A percentile compares a stretch with the other conserved stretches of the same genome.
Evolutionary conservation across 148 eudicot species (phyloP).

Genomic region (Limonium bicolor): DNA sequence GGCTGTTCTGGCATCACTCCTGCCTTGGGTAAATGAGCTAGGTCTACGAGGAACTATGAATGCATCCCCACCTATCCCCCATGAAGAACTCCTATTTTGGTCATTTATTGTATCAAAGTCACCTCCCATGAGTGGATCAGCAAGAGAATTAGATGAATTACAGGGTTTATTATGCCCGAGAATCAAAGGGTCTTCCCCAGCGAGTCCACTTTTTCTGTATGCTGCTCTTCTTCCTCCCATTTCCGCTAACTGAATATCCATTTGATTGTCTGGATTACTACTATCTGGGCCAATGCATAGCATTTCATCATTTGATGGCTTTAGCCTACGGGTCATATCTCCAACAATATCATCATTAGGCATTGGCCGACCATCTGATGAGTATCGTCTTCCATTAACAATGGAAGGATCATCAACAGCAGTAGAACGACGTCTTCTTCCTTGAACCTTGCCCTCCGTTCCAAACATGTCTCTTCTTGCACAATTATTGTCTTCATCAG

Average conservation of each 20-base stretch:
- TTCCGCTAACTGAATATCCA: slow-evolving; percentile 30
- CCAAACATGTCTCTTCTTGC: slow-evolving; percentile 39
- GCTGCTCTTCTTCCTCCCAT: slow-evolving; percentile 29
- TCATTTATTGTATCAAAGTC: slow-evolving; percentile 18
- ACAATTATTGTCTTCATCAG: slow-evolving; percentile 37
- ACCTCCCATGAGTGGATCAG: slow-evolving; percentile 39
- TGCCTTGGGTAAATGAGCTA: slow-evolving; percentile 40
- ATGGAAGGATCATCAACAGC: slow-evolving; percentile 38
- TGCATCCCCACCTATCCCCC: slow-evolving; percentile 49
- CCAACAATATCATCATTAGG: slow-evolving; percentile 21
- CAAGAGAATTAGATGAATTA: slow-evolving; percentile 18
- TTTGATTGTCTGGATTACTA: slow-evolving; percentile 9
- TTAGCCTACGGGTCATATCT: slow-evolving; percentile 19
- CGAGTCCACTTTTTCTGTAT: slow-evolving; percentile 18
- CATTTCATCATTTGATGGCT: slow-evolving; percentile 29
- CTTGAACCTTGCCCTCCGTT: slow-evolving; percentile 37
- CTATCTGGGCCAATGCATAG: slow-evolving; percentile 15
- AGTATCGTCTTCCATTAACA: slow-evolving; percentile 18
- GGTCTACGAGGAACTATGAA: slow-evolving; percentile 54
- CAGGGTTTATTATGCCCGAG: slow-evolving; percentile 26
- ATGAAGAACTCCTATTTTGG: slow-evolving; percentile 14
- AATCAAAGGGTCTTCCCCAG: slow-evolving; percentile 32
- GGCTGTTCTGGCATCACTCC: slow-evolving; percentile 27
- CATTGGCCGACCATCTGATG: slow-evolving; percentile 10
- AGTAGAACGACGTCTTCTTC: slow-evolving; percentile 23